Percentiles rank a stretch among this genome's conserved stretches.
Evolutionary conservation across 1,284 basidiomycete species (phyloP).

Genomic region (Leucocoprinus gongylophorus): DNA sequence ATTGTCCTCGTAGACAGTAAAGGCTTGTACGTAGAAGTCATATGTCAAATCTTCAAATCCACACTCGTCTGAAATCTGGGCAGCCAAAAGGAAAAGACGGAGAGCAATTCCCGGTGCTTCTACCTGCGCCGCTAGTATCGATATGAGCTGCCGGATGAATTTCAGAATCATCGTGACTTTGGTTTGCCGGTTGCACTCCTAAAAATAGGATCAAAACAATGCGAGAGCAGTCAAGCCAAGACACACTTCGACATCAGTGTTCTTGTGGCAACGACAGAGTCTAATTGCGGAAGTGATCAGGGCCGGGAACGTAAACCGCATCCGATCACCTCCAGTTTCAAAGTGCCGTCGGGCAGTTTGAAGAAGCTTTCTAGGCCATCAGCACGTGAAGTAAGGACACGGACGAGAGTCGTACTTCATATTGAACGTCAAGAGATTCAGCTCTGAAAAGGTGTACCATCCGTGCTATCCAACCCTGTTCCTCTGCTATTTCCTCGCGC

Average conservation of each 20-base stretch:
- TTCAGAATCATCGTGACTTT: slow-evolving; percentile 83
- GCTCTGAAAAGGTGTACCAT: slow-evolving; percentile 93
- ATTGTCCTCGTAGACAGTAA: slow-evolving; percentile 92
- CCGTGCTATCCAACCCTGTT: slow-evolving; percentile 94
- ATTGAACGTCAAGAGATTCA: slow-evolving; percentile 79
- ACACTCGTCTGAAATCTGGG: slow-evolving; percentile 88
- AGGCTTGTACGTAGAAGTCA: slow-evolving; percentile 93
- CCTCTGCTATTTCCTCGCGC: slow-evolving; percentile 87
- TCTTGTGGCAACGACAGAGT: slow-evolving; percentile 83
- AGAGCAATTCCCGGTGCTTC: slow-evolving; percentile 87
- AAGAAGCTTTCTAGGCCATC: slow-evolving; percentile 48
- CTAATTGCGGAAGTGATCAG: slow-evolving; percentile 88
- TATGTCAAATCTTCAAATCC: slow-evolving; percentile 92
- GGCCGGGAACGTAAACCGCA: slow-evolving; percentile 91
- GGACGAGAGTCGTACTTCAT: slow-evolving; percentile 50
- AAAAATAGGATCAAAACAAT: slow-evolving; percentile 1
- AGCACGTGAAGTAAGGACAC: background rate
- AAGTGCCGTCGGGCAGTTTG: slow-evolving; percentile 87
- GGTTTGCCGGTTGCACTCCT: slow-evolving; percentile 81
- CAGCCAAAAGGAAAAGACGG: slow-evolving; percentile 88
- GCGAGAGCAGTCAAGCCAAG: background rate
- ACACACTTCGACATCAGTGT: slow-evolving; percentile 54
- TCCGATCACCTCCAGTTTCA: slow-evolving; percentile 85
- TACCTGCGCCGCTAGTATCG: slow-evolving; percentile 85
- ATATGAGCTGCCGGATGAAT: slow-evolving; percentile 86